Conservation (phyloP, 2,329 filamentous ascomycete species). For the Dendrostoma leiphaemia region DNA sequence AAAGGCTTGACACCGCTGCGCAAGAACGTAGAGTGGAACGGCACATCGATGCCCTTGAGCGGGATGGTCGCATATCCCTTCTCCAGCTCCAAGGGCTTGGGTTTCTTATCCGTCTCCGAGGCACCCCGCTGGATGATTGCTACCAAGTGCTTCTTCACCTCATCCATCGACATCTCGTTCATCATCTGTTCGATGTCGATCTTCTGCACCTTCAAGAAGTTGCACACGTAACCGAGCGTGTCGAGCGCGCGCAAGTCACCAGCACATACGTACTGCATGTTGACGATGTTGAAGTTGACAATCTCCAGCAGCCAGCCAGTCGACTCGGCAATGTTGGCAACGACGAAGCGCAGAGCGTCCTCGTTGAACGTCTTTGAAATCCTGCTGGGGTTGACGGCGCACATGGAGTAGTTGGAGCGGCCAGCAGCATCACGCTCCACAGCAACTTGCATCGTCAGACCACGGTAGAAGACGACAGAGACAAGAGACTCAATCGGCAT, state of each 20-base stretch:
- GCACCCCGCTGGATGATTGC: conserved; percentile 90
- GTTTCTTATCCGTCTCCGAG: conserved; percentile 84
- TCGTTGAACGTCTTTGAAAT: conserved; percentile 99
- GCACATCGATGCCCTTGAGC: conserved; percentile 94
- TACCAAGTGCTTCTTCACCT: conserved; percentile 84
- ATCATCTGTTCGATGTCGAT: conserved; percentile 95
- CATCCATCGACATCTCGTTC: conserved; percentile 80
- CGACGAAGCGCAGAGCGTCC: conserved; percentile 92
- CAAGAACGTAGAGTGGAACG: conserved; percentile 98
- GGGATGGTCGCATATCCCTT: conserved; percentile 97
- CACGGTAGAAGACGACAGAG: conserved; percentile 98
- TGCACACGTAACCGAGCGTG: conserved; percentile 76
- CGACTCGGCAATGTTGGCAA: conserved; percentile 90
- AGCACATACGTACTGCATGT: conserved; percentile 73
- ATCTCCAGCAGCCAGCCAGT: conserved; percentile 97
- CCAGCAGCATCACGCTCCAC: conserved; percentile 93
- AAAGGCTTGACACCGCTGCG: conserved; percentile 98
- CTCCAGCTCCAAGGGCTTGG: conserved; percentile 82
- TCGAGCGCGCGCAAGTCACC: conserved; percentile 71
- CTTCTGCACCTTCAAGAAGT: conserved; percentile 95
- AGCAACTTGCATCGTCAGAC: conserved; percentile 97
- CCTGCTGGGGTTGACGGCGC: conserved; percentile 95
- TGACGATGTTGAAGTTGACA: conserved; percentile 89
- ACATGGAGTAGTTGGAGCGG: conserved; percentile 98
- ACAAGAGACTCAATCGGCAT: conserved; percentile 99